Base-by-base conservation (phyloP, 768 basidiomycete genomes). In the Postia placenta region DNA sequence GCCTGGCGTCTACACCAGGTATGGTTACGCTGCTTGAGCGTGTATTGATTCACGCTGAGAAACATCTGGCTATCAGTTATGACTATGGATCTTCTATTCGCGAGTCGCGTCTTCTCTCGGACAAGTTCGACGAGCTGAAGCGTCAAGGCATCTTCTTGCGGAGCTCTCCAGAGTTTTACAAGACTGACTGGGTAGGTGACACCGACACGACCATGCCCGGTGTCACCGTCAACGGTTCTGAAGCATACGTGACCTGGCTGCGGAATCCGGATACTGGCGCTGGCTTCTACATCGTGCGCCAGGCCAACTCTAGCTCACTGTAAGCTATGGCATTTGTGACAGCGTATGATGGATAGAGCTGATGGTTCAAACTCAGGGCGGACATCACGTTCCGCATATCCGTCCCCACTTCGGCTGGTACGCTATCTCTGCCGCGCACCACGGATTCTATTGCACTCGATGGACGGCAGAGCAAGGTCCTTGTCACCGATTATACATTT, bases 91-190 rank as follows among this genome's bases (percentile, higher is more conserved):
- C 81, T 37, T 67, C 83, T 67, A 78, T 88, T 45, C 68, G 78
- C 17, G 90, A 92, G 67, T 76, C 74, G 20, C 76, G 90, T 20
- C 74, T 74, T 14, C 60, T 91, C 36, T 79, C 79, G 0, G 62
- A 73, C 4, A 92, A 92, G 63, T 87, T 75, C 63, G 73, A 80
- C 48, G 90, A 92, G 57, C 69, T 92, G 43, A 92, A 91, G 62
- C 74, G 81, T 17, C 80, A 92, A 59, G 83, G 78, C 15, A 62
- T 90, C 15, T 92, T 92, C 73, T 65, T 92, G 17, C 81, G 90
- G 23, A 86, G 83, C 54, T 84, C 86, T 0, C 82, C 79, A 0
- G 84, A 85, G 41, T 87, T 92, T 61, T 79, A 81, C 65, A 86
- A 90, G 67, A 92, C 89, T 0, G 75, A 88, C 53, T 78, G 81